Evolutionary conservation across 2,329 filamentous ascomycete genomes (phyloP), one percentile per base, ranked within the genome.

Genomic region (Pseudocercospora pini-densiflorae): DNA sequence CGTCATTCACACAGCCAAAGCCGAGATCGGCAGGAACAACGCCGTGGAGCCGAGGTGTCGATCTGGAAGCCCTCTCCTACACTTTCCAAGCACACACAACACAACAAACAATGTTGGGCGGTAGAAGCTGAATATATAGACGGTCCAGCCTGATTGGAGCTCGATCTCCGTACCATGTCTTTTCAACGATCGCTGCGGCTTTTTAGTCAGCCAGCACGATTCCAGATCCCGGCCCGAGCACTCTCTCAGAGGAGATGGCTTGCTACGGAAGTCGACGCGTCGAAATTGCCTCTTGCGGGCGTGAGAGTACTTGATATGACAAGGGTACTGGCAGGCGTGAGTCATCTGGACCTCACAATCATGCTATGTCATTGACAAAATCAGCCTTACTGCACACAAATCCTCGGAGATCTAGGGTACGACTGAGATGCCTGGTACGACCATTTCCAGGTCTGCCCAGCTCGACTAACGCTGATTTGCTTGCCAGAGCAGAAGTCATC

Each of bases 321-420:
- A 3, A 88, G 95, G 81, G 95, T 99, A 1, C 82, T 99, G 70
- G 95, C 95, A 69, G 95, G 95, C 64, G 94, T 97, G 84, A 63
- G 70, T 71, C 59, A 63, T 65, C 2, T 16, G 47, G 47, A 58
- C 14, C 31, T 3, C 8, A 23, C 9, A 33, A 49, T 23, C 6
- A 53, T 1, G 36, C 5, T n/a, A 1, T 24, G 16, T 19, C 59
- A 61, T 68, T 77, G 36, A 74, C 60, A 19, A 9, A 8, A 5
- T 1, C 75, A 98, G 93, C 95, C 95, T 71, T 98, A 98, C 77
- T 97, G 93, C 75, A 98, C 95, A 43, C 95, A 99, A 79, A 97
- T 99, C 62, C 82, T 99, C 9, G 95, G 94, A 64, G 95, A 99
- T 80, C 86, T 99, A 73, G 95, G 95, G 94, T 97, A 88, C 79